phyloP scores from a whole-genome alignment of 768 basidiomycete species.

The Pholiota conissans region DNA sequence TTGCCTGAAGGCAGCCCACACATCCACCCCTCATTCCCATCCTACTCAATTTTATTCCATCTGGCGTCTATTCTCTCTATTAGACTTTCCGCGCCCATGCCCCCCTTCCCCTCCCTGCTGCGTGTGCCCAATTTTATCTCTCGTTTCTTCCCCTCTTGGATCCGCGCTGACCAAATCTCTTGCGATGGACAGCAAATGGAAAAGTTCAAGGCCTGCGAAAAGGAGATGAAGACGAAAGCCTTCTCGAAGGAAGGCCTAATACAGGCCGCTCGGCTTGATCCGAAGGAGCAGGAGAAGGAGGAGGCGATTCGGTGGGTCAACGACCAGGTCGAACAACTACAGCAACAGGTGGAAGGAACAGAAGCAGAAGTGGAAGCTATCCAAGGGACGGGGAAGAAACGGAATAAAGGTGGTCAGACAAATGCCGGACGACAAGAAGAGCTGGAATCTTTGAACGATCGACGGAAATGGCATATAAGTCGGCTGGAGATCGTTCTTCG shows the following conservation, averaged over 20 bases:
- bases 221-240: constrained; percentile 99
- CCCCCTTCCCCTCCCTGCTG: constrained; percentile 18
- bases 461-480: constrained; percentile 92
- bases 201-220: constrained; percentile 99
- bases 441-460: constrained; percentile 87
- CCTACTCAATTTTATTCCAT: not conserved
- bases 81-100: constrained; percentile 11
- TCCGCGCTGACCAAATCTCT: constrained; percentile 19
- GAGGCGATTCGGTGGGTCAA: constrained; percentile 89
- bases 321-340: constrained; percentile 85
- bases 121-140: constrained; percentile 23
- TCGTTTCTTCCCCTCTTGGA: constrained; percentile 24
- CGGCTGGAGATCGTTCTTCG: constrained; percentile 92
- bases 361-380: constrained; percentile 94
- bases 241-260: constrained; percentile 99
- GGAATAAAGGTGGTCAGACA: constrained; percentile 67
- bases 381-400: constrained; percentile 82
- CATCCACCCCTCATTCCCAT: not conserved
- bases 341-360: constrained; percentile 88
- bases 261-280: constrained; percentile 91
- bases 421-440: constrained; percentile 75
- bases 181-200: constrained; percentile 91
- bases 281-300: constrained; percentile 94
- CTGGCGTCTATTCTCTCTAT: constrained; percentile 3
- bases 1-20: not conserved